phyloP scores from a whole-genome alignment of 2,329 filamentous ascomycete genomes.

The Microsporum audouinii region DNA sequence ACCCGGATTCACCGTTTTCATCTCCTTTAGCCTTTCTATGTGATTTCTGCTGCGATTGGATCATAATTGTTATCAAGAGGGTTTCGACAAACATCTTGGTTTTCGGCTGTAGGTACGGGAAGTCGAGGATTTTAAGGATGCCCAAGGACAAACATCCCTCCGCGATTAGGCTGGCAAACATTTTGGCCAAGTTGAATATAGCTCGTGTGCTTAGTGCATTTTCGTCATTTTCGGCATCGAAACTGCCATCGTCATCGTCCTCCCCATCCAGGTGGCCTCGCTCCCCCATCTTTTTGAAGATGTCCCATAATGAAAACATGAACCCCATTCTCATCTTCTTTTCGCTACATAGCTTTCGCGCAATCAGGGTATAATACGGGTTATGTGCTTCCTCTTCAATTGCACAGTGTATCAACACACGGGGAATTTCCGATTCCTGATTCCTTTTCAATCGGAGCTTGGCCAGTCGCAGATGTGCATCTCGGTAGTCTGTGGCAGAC shows the following conservation, averaged over 20 bases:
- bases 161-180: conserved; percentile 53
- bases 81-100: conserved; percentile 70
- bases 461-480: conserved; percentile 66
- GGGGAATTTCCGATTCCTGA: conserved; percentile 75
- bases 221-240: conserved; percentile 43
- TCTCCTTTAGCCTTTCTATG: conserved; percentile 14
- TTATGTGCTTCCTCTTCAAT: conserved; percentile 79
- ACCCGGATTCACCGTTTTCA: conserved; percentile 21
- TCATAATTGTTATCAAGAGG: conserved; percentile 62
- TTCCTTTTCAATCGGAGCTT: conserved; percentile 78
- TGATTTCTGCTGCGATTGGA: conserved; percentile 49
- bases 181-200: conserved; percentile 56
- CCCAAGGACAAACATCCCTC: conserved; percentile 49
- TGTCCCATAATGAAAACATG: conserved; percentile 73
- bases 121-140: conserved; percentile 55
- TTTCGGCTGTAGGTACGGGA: conserved; percentile 64
- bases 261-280: conserved; percentile 49
- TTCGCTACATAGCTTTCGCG: conserved; percentile 57
- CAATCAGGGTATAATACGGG: conserved; percentile 82
- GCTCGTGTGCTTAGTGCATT: conserved; percentile 42
- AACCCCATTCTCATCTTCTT: conserved; percentile 68
- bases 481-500: conserved; percentile 70
- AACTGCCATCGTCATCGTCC: conserved; percentile 47
- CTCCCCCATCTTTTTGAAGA: conserved; percentile 79
- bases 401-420: conserved; percentile 76